Evolutionary conservation across 352 stramenopile genomes (phyloP).

Genomic region (Globisporangium uncinulatum): DNA sequence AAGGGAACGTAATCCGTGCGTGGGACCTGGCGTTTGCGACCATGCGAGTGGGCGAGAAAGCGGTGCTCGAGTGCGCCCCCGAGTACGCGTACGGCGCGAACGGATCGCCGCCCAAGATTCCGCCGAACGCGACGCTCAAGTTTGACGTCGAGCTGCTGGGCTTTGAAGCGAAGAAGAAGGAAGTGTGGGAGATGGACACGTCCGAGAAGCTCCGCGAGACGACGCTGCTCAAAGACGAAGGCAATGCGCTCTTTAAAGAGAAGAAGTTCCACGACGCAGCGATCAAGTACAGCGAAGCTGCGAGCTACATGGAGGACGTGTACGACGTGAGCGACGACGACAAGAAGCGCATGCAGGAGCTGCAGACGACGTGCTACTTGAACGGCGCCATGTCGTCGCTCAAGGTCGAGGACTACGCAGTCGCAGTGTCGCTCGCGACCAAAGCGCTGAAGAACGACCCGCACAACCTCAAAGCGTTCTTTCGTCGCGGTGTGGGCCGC

Average conservation of each 20-base stretch:
- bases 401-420: conserved; percentile 89
- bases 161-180: conserved; percentile 93
- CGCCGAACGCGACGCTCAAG: conserved; percentile 89
- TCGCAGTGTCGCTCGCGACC: conserved; percentile 71
- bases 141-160: conserved; percentile 96
- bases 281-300: conserved; percentile 76
- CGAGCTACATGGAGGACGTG: conserved; percentile 83
- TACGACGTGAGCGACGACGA: conserved; percentile 84
- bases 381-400: conserved; percentile 94
- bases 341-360: conserved; percentile 81
- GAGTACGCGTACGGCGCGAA: conserved; percentile 93
- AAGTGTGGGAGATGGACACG: conserved; percentile 91
- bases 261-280: conserved; percentile 85
- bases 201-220: conserved; percentile 84
- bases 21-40: conserved; percentile 88
- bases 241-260: conserved; percentile 91
- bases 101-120: conserved; percentile 92
- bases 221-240: conserved; percentile 85
- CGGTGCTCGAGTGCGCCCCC: conserved; percentile 86
- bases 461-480: conserved; percentile 82
- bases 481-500: conserved; percentile 74
- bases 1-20: conserved; percentile 88
- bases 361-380: conserved; percentile 87
- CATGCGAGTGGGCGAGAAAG: conserved; percentile 96
- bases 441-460: conserved; percentile 84